Evolutionary conservation across 2,329 filamentous ascomycete genomes (phyloP), one percentile per base, ranked within the genome.

Genomic region (Pseudogymnoascus sp.): DNA sequence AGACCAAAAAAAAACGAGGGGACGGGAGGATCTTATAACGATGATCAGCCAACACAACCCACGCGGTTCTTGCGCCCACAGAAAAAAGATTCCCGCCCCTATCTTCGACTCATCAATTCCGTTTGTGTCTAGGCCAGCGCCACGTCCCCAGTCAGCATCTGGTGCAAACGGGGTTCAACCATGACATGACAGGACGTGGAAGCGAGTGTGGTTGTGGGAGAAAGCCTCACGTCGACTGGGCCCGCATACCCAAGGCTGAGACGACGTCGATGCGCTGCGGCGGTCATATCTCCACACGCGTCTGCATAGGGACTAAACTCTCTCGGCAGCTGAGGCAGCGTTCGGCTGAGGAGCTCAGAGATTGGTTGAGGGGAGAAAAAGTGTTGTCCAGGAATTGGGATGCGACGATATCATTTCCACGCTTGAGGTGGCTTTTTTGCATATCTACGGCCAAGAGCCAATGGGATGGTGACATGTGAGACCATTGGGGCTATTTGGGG

Each of bases 241-340:
- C n/a, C 44, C n/a, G 27, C n/a, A 31, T 7, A 4, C 44, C 44
- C 44, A 55, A 55, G 44, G 44, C 44, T 55, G 44, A 55, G 27
- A 31, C 44, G 27, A 17, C 27, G n/a, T 55, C 27, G 44, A 17
- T 44, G 41, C 21, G 21, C 41, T 33, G 44, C 44, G 44, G 44
- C 27, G 27, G 33, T 55, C 44, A 55, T 29, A 55, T 55, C 27
- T 55, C 44, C 44, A 55, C 44, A 17, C 8, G n/a, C 17, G 6
- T 55, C 44, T 55, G 2, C 8, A 55, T 55, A 5, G 4, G 44
- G 44, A 33, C 44, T 51, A 55, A 55, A 29, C 27, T 55, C n/a
- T 8, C 27, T 55, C 44, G 44, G 44, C 44, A 55, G 27, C 44
- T 55, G 44, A 55, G 44, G 44, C 44, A 55, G 44, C n/a, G 44